Base-by-base conservation (phyloP, 768 basidiomycete species). In the Chalciporus sphaerocephalus region DNA sequence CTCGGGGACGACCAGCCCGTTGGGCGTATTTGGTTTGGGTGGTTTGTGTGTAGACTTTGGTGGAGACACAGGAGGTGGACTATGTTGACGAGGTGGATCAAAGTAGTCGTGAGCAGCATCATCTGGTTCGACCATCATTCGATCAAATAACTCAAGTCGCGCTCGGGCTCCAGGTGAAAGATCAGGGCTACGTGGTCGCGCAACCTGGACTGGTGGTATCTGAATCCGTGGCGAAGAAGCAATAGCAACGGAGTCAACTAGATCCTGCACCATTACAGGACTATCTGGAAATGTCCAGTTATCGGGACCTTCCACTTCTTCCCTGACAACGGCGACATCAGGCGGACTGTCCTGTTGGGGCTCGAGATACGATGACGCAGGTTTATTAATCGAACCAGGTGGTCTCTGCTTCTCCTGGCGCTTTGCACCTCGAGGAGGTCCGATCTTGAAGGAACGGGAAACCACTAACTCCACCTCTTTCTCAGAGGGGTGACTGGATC, bases 1-100 rank as follows among this genome's bases (percentile, higher is more conserved):
- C 40, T 65, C 65, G 3, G 67, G 65, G 4, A 67, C 62, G 20
- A 63, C n/a, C 24, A 59, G 53, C 13, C 49, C 54, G 12, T 62
- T 57, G 5, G 49, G 37, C 2, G 42, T 50, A 22, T 21, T 37
- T 17, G 2, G 18, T 38, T 49, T 51, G 4, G 51, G 2, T n/a
- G 0, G 36, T 32, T 51, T 47, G 13, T 21, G 1, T 33, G 48
- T 37, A 5, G 48, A 18, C 6, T 33, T 42, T 8, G 48, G 30
- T 20, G 36, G 39, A n/a, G n/a, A n/a, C n/a, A n/a, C 15, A 11
- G 30, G 46, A 10, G 44, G 48, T 32, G 52, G 40, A 35, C 37
- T 51, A 17, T 17, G 30, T 9, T 23, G 50, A 21, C 1, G 44
- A 15, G 45, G 41, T 6, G 32, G 48, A 9, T 51, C 47, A 34